These are phyloP conservation scores for Dipteronia sinensis DNA, from an alignment of 345 rosid species.

Conservation along the genomic window DNA sequence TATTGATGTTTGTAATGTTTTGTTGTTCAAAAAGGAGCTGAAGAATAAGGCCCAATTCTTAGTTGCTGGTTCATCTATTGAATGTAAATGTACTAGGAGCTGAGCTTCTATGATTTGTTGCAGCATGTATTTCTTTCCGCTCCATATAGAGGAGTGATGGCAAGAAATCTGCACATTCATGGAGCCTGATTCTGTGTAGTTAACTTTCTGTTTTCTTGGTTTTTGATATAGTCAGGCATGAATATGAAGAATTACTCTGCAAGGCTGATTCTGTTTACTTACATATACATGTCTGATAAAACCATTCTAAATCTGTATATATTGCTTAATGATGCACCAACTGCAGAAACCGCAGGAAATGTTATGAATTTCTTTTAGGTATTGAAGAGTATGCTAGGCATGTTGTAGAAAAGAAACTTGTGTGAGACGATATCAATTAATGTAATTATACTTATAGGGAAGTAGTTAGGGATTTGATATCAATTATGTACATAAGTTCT, in stretches of 20 bases:
- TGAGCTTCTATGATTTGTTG: neutral
- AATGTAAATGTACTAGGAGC: neutral
- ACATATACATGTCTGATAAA: too few relatives aligned
- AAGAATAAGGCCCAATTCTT: constrained; percentile 7
- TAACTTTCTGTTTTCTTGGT: neutral
- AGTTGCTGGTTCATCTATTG: constrained; percentile 4
- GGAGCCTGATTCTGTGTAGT: neutral
- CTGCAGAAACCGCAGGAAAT: neutral
- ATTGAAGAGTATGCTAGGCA: neutral
- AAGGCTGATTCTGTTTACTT: neutral
- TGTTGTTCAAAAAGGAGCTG: neutral
- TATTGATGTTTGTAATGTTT: constrained; percentile 14
- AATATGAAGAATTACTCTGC: neutral
- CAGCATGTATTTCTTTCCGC: constrained; percentile 7
- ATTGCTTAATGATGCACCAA: neutral
- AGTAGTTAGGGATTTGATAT: too few relatives aligned
- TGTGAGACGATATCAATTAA: too few relatives aligned
- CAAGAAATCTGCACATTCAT: neutral
- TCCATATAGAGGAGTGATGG: neutral
- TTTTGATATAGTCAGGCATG: neutral
- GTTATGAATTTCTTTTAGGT: too few relatives aligned
- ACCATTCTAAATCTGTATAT: neutral
- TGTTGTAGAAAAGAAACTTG: too few relatives aligned
- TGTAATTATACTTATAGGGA: too few relatives aligned
- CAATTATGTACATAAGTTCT: too few relatives aligned